Evolutionary conservation across 164 flowering plant species (phyloP).

Genomic region (Nelumbo lutea): DNA sequence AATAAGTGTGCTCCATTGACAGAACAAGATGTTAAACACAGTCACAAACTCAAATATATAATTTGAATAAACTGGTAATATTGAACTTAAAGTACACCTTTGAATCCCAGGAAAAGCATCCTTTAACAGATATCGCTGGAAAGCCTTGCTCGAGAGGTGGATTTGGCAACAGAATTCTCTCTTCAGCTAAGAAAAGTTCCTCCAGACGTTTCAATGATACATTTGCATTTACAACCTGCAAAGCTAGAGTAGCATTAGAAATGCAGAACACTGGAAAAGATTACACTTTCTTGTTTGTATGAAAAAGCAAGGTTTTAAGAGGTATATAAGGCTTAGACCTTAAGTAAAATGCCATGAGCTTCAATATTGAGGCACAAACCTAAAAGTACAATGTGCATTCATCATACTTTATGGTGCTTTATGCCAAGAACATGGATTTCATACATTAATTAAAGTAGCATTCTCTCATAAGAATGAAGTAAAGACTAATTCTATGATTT

Average conservation of each 20-base stretch:
- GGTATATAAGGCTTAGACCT: too few relatives aligned
- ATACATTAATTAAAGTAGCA: too few relatives aligned
- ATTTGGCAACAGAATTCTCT: conserved; percentile 80
- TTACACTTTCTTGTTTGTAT: background rate
- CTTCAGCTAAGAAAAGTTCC: conserved; percentile 81
- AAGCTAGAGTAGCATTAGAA: conserved; percentile 10
- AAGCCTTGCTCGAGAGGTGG: conserved; percentile 71
- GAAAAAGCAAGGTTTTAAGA: too few relatives aligned
- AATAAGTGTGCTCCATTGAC: too few relatives aligned
- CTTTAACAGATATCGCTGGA: conserved; percentile 88
- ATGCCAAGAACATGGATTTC: too few relatives aligned
- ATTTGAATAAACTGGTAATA: background rate
- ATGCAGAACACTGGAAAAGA: background rate
- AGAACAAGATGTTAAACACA: too few relatives aligned
- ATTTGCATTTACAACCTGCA: conserved; percentile 87
- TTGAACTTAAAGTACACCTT: conserved; percentile 44
- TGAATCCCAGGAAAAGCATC: conserved; percentile 89
- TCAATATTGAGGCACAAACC: too few relatives aligned
- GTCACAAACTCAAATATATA: background rate
- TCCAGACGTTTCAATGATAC: conserved; percentile 93
- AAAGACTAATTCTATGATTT: too few relatives aligned
- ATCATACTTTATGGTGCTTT: too few relatives aligned
- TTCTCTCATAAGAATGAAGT: too few relatives aligned
- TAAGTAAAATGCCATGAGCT: background rate
- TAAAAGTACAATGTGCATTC: too few relatives aligned